Evolutionary conservation across 139 green algal species (phyloP).

Genomic region (Eudorina sp.): DNA sequence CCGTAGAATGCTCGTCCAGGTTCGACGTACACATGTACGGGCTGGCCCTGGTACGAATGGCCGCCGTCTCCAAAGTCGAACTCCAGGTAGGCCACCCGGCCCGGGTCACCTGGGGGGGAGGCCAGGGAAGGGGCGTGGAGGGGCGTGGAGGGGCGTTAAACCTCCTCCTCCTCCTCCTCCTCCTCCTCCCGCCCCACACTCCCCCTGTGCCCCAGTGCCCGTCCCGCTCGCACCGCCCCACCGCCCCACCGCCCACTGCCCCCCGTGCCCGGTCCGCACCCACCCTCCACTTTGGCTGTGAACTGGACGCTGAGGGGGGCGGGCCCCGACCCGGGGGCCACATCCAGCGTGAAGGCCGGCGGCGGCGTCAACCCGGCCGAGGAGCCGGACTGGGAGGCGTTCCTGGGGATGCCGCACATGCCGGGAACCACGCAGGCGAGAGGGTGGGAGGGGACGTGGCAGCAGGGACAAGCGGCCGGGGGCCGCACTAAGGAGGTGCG

Average conservation of each 20-base stretch:
- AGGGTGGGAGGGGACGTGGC: background rate
- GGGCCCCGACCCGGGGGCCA: background rate
- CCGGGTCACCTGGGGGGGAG: background rate
- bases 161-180: background rate
- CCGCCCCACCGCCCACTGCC: too few species aligned
- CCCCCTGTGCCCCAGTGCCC: background rate
- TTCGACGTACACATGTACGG: slow-evolving; percentile 19
- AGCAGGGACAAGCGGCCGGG: background rate
- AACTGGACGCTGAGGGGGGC: slow-evolving; percentile 32
- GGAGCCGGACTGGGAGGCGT: background rate
- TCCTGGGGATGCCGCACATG: too few species aligned
- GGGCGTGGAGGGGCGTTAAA: background rate
- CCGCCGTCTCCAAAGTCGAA: slow-evolving; percentile 43
- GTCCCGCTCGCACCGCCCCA: too few species aligned
- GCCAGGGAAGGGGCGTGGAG: background rate
- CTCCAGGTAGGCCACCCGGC: slow-evolving; percentile 21
- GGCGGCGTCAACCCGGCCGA: background rate
- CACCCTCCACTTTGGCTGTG: background rate
- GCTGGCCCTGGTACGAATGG: slow-evolving; percentile 37
- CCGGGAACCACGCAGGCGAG: background rate
- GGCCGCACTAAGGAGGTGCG: too few species aligned
- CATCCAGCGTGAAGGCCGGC: background rate
- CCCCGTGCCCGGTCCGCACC: too few species aligned
- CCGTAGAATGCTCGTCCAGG: slow-evolving; percentile 6
- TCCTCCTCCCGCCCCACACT: background rate